Evolutionary conservation across 768 basidiomycete genomes (phyloP).

Genomic region (Albatrellus ellisii): DNA sequence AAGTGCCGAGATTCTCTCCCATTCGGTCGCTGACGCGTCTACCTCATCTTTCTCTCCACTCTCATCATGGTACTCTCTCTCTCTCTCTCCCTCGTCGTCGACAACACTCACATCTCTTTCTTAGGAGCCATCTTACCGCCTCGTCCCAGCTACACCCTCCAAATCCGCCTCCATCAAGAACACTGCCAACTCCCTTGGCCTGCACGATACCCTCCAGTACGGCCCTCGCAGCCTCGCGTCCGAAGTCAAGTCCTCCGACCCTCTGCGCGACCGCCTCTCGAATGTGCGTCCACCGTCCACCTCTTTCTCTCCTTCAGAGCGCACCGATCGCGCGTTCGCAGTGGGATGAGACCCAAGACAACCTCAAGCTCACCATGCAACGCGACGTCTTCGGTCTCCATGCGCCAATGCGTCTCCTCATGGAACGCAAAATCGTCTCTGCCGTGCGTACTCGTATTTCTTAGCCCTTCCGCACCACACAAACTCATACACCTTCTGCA

Average conservation of each 20-base stretch:
- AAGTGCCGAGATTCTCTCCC: background rate
- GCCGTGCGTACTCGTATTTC: conserved; percentile 34
- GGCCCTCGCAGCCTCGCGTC: conserved; percentile 74
- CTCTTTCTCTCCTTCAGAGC: background rate
- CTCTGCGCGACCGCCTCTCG: conserved; percentile 59
- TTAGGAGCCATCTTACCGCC: conserved; percentile 39
- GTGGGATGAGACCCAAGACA: conserved; percentile 95
- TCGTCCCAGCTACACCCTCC: conserved; percentile 42
- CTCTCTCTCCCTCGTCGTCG: background rate
- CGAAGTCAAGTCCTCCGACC: conserved; percentile 48
- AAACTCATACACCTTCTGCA: background rate
- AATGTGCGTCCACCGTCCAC: conserved; percentile 46
- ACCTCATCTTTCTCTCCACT: background rate
- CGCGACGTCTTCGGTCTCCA: conserved; percentile 79
- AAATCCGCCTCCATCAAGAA: conserved; percentile 54
- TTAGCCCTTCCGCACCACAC: too few species aligned
- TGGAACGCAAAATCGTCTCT: conserved; percentile 86
- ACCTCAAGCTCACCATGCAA: conserved; percentile 71
- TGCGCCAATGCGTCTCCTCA: conserved; percentile 77
- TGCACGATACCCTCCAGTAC: conserved; percentile 81
- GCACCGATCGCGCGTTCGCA: conserved; percentile 18
- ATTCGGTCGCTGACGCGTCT: conserved; percentile 2
- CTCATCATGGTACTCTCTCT: background rate
- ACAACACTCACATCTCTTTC: background rate
- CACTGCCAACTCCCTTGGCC: conserved; percentile 62